Base-by-base conservation (phyloP, 257 asterid species). In the Parsonsia alboflavescens region DNA sequence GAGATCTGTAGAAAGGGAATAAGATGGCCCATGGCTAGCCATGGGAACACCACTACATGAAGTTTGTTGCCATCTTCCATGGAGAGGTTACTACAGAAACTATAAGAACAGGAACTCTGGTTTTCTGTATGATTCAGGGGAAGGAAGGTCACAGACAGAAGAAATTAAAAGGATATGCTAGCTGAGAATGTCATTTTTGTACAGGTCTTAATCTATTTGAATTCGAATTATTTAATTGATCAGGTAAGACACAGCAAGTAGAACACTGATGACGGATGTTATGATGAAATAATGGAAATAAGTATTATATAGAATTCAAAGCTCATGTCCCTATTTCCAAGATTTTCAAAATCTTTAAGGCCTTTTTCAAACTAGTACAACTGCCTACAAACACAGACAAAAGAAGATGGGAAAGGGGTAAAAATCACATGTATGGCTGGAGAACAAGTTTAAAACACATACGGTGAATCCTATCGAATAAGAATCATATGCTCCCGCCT, bases 1-100 rank as follows among this genome's bases (percentile, higher is more conserved):
- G 96, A 88, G 26, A 93, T 83, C 48, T 78, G 73, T 48, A 85
- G 76, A 75, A 91, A 93, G 21, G 98, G 98, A 67, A 84, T 84
- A 44, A 93, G 85, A 75, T 93, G 98, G 70, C 98, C 97, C 80
- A 89, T 84, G 79, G 97, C 97, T 50, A 93, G 81, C 98, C 97
- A 91, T 79, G 98, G 98, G 70, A 93, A 88, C 96, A 93, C 81
- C 64, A 91, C 96, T 54, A 91, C 76, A 79, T 93, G 97, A 61
- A 93, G 93, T 46, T 10, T 45, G 42, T 77, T 80, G 77, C 57
- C 70, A 8, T 77, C 84, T 78, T 85, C 91, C 91, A 88, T 91
- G 79, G 83, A 65, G 19, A 36, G 15, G 33, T 52, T 11, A 12
- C 2, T 15, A 49, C 6, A 46, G 56, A 62, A 41, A 65, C 22